Evolutionary conservation across 2,329 filamentous ascomycete genomes (phyloP), one percentile per base, ranked within the genome.

Genomic region (Apiospora rasikravindrae): DNA sequence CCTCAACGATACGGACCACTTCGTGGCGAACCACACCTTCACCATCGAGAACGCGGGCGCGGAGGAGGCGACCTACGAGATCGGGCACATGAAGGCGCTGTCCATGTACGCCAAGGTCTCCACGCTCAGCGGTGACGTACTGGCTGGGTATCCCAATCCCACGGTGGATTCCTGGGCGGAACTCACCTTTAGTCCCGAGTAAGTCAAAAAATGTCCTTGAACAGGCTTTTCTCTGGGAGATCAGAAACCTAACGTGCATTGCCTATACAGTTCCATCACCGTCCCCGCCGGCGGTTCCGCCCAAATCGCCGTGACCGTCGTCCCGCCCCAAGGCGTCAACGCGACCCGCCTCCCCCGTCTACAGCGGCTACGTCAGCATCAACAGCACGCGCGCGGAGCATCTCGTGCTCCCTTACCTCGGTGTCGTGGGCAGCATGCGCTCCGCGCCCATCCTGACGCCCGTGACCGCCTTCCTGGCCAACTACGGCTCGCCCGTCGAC

Each of bases 1-100:
- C n/a, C 82, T 84, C 75, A 85, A 85, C 71, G 84, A 85, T 71
- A 84, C 81, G 26, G 78, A 80, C 69, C 77, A 84, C 75, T 81
- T 85, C 70, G 75, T 77, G 19, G 73, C 73, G 8, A 75, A 74
- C 26, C 78, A 79, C 40, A 77, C 77, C 69, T 82, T 85, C 72
- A 80, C 77, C 64, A 79, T 85, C 73, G 77, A 76, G 70, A 85
- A 85, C 73, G 77, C 77, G 24, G 83, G 80, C 49, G 72, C 74
- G 26, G 76, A 78, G 51, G 75, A 76, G 10, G 75, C 80, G 42
- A 81, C 79, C 16, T 84, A 83, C 76, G 75, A 75, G 24, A 73
- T 84, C 53, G 77, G 77, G 61, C 77, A 82, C 64, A 73, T 67
- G 47, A 70, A 69, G 64, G 70, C 80, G 24, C 72, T 77, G 7